Evolutionary conservation across 2,329 filamentous ascomycete genomes (phyloP), one percentile per base, ranked within the genome.

Genomic region (Trichophyton verrucosum): DNA sequence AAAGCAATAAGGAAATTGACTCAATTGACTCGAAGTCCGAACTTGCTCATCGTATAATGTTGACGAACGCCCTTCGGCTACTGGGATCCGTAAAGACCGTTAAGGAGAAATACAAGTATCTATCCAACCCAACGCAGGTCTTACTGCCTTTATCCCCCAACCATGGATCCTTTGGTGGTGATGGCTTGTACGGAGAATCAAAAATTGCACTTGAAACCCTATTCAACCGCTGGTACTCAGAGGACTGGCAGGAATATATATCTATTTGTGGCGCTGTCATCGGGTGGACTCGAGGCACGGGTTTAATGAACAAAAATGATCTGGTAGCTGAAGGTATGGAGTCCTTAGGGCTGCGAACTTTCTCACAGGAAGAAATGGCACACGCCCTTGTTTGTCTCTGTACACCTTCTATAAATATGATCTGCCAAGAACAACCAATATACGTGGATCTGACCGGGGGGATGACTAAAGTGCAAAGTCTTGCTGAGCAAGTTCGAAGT

Each of bases 251-350:
- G 60, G 65, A 72, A 0, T 76, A 75, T 56, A 42, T 78, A 11
- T 70, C 69, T 1, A 63, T 78, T 3, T 76, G 73, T 58, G 76
- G 76, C 8, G 73, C 71, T 2, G 66, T 74, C 8, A 78, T 78
- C 56, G 76, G 76, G 8, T 78, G 76, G 76, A 78, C 76, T 5
- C 68, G 76, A 40, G 75, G 74, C 2, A 78, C 76, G 0, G 70
- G 72, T 1, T 64, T 78, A 3, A 79, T 78, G 77, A 67, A 64
- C 1, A 71, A 64, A 40, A 78, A 78, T 63, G 72, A 78, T 59
- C 66, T 71, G 1, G 60, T 78, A 4, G 73, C 76, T 1, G 68
- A 71, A 40, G 73, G 67, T 3, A 69, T 77, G 15, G 72, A 75
- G 60, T 66, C 68, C n/a, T 61, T 67, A 1, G 74, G 72, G 3